Percentiles rank a stretch among this genome's conserved stretches.
Evolutionary conservation across 768 basidiomycete genomes (phyloP).

Genomic region (Boletus rufocinnamomeus): DNA sequence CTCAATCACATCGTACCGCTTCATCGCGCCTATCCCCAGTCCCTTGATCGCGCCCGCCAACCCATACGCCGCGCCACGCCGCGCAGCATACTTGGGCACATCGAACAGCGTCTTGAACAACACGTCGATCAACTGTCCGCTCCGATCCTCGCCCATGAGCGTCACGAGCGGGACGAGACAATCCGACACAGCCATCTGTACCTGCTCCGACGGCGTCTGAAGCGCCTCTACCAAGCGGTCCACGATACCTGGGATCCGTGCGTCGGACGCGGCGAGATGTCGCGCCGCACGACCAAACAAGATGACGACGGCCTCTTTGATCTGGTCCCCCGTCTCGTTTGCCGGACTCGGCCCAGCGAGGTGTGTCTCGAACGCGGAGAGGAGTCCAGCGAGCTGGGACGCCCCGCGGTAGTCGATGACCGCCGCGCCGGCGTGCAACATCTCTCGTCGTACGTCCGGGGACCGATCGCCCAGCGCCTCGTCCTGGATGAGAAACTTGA

Average conservation of each 20-base stretch:
- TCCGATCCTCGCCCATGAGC: slow-evolving; percentile 51
- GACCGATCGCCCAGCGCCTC: slow-evolving; percentile 86
- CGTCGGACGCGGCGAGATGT: slow-evolving; percentile 77
- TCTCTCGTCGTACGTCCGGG: slow-evolving; percentile 77
- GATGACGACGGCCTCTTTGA: slow-evolving; percentile 94
- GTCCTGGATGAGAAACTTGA: slow-evolving; percentile 82
- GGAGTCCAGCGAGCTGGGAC: slow-evolving; percentile 66
- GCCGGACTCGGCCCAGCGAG: slow-evolving; percentile 55
- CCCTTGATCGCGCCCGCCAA: slow-evolving; percentile 92
- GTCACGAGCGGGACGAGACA: slow-evolving; percentile 88
- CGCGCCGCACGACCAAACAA: slow-evolving; percentile 90
- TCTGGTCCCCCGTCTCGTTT: slow-evolving; percentile 78
- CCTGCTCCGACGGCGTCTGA: slow-evolving; percentile 93
- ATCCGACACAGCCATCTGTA: slow-evolving; percentile 95
- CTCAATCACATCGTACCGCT: slow-evolving; percentile 76
- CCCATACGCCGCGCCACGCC: slow-evolving; percentile 98
- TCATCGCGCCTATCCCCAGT: slow-evolving; percentile 82
- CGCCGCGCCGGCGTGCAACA: slow-evolving; percentile 82
- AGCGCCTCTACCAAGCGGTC: slow-evolving; percentile 85
- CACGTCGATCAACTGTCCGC: slow-evolving; percentile 63
- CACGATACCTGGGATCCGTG: slow-evolving; percentile 78
- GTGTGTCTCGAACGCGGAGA: slow-evolving; percentile 79
- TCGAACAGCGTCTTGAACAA: slow-evolving; percentile 78
- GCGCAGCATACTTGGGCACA: slow-evolving; percentile 82
- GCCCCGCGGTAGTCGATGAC: slow-evolving; percentile 86